phyloP scores from a whole-genome alignment of 306 rosid genomes.

The Gastrolobium villosum region DNA sequence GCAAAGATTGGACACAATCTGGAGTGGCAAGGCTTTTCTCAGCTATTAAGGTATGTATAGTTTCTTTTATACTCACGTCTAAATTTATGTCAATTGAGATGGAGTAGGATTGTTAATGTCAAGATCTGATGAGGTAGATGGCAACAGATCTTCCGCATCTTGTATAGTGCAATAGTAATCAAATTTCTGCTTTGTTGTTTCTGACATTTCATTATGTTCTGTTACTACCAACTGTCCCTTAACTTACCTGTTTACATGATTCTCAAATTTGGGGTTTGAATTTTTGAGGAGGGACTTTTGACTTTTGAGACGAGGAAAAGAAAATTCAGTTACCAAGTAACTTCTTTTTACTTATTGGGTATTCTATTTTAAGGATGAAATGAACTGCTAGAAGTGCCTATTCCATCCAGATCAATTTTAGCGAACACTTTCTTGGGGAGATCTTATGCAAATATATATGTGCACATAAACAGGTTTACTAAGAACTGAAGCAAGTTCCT shows the following conservation, averaged over 20 bases:
- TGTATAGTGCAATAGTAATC: slow-evolving; percentile 6
- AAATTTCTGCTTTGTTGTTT: slow-evolving; percentile 10
- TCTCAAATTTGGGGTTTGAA: slow-evolving; percentile 28
- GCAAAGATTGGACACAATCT: slow-evolving; percentile 97
- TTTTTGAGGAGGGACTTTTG: background rate
- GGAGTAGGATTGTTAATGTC: slow-evolving; percentile 23
- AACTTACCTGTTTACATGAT: slow-evolving; percentile 34
- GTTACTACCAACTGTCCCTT: slow-evolving; percentile 13
- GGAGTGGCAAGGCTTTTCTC: slow-evolving; percentile 95
- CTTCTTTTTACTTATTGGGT: slow-evolving; percentile 28
- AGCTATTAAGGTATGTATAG: slow-evolving; percentile 79
- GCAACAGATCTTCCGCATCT: slow-evolving; percentile 23
- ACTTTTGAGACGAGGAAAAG: background rate
- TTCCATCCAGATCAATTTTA: slow-evolving; percentile 30
- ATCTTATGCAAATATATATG: background rate
- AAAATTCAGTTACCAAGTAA: slow-evolving; percentile 14
- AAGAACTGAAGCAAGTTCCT: background rate
- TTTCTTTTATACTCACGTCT: slow-evolving; percentile 18
- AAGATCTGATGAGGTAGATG: slow-evolving; percentile 22
- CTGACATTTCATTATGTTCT: slow-evolving; percentile 19
- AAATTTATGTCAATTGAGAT: slow-evolving; percentile 12
- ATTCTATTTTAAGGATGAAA: slow-evolving; percentile 26
- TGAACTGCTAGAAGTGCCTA: slow-evolving; percentile 16
- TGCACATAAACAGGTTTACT: background rate
- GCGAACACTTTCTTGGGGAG: background rate